phyloP scores from a whole-genome alignment of 129 eudicot genomes.

The Sambucus nigra region DNA sequence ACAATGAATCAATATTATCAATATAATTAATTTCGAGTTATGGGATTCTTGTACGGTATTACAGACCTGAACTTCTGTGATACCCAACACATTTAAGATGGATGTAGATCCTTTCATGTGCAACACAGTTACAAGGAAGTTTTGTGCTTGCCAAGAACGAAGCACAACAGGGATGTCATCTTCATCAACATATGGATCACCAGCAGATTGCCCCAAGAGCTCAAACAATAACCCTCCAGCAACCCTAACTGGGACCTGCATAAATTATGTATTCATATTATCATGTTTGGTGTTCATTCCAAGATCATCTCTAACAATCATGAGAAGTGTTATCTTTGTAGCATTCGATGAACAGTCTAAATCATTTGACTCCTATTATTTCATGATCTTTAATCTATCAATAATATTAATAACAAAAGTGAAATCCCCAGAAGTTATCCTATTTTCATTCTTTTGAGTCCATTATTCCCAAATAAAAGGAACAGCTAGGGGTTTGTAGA shows the following conservation, averaged over 20 bases:
- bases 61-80: constrained; percentile 92
- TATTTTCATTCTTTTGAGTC: too few relatives aligned
- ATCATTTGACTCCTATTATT: too few relatives aligned
- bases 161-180: constrained; percentile 87
- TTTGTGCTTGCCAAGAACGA: constrained; percentile 97
- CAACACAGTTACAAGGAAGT: constrained; percentile 64
- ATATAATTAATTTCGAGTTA: neutral
- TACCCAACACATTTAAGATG: constrained; percentile 76
- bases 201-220: constrained; percentile 84
- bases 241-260: constrained; percentile 93
- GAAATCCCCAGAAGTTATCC: too few relatives aligned
- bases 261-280: constrained; percentile 9
- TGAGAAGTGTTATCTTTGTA: too few relatives aligned
- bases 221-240: constrained; percentile 94
- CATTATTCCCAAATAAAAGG: too few relatives aligned
- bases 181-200: constrained; percentile 76
- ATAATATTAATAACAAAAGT: too few relatives aligned
- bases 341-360: too few relatives aligned
- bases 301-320: too few relatives aligned
- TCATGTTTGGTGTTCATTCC: too few relatives aligned
- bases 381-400: too few relatives aligned
- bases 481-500: too few relatives aligned
- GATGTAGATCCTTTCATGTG: constrained; percentile 76
- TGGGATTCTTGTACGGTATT: neutral
- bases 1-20: neutral